phyloP scores from a whole-genome alignment of 306 rosid genomes.

The Vicia villosa region DNA sequence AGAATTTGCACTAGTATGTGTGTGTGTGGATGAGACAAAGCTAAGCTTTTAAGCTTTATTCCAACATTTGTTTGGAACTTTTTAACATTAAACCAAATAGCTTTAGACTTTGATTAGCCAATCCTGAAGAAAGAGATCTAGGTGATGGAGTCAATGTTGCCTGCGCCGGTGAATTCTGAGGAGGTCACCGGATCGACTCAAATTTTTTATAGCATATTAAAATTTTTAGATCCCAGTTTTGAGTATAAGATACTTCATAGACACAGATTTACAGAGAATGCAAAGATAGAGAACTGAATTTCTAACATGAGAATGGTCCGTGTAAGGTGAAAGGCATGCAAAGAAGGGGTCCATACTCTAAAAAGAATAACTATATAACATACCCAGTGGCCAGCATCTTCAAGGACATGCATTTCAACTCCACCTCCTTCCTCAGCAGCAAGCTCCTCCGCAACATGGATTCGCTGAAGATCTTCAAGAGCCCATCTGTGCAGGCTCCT shows the following conservation, averaged over 20 bases:
- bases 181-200: no score
- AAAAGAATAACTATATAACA: constrained; percentile 4
- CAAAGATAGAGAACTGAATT: no score
- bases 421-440: constrained; percentile 96
- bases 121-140: background rate
- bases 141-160: no score
- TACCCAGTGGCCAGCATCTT: constrained; percentile 99
- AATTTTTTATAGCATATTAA: no score
- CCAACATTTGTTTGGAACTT: background rate
- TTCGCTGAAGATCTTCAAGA: constrained; percentile 88
- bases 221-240: no score
- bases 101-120: background rate
- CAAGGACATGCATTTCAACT: constrained; percentile 98
- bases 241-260: no score
- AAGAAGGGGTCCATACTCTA: background rate
- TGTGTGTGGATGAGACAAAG: background rate
- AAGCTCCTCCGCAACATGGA: constrained; percentile 89
- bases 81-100: background rate
- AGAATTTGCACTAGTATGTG: background rate
- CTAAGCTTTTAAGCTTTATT: background rate
- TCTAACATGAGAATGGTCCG: background rate
- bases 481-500: constrained; percentile 99
- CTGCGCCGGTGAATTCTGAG: no score
- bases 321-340: constrained; percentile 4
- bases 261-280: no score